Conservation (phyloP, 768 basidiomycete genomes). For the Rhodotorula sphaerocarpa region DNA sequence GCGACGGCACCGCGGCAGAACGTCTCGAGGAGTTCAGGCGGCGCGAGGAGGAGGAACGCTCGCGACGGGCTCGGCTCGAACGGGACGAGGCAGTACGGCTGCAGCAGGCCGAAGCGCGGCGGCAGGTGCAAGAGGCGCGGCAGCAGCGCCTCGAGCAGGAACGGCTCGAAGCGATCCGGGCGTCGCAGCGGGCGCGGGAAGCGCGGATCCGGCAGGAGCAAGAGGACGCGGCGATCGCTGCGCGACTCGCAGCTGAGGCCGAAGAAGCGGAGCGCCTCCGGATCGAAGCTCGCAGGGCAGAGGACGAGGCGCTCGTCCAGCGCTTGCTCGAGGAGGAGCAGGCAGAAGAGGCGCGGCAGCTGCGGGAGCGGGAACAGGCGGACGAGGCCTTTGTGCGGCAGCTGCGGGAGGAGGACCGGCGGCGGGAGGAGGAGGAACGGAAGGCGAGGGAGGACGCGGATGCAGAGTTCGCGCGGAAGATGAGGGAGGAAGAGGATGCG, state of each 20-base stretch:
- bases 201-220: conserved; percentile 8
- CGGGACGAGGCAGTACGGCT: neutral
- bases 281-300: neutral
- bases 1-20: no score
- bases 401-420: conserved; percentile 18
- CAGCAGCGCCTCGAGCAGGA: neutral
- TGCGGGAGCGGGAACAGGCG: conserved; percentile 4
- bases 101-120: neutral
- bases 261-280: conserved; percentile 3
- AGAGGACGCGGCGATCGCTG: conserved; percentile 14
- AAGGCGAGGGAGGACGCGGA: conserved; percentile 8
- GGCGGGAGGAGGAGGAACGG: neutral
- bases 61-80: no score
- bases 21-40: neutral
- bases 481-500: conserved; percentile 15
- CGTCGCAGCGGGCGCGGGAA: neutral
- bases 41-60: neutral
- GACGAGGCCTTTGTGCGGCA: conserved; percentile 18
- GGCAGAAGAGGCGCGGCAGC: neutral
- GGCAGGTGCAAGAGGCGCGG: neutral
- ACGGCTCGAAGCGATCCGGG: conserved; percentile 3
- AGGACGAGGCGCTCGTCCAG: conserved; percentile 10
- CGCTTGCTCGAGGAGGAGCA: conserved; percentile 6
- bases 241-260: conserved; percentile 7
- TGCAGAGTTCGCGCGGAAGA: conserved; percentile 2